Evolutionary conservation across 306 rosid genomes (phyloP).

Genomic region (Adenanthera pavonina): DNA sequence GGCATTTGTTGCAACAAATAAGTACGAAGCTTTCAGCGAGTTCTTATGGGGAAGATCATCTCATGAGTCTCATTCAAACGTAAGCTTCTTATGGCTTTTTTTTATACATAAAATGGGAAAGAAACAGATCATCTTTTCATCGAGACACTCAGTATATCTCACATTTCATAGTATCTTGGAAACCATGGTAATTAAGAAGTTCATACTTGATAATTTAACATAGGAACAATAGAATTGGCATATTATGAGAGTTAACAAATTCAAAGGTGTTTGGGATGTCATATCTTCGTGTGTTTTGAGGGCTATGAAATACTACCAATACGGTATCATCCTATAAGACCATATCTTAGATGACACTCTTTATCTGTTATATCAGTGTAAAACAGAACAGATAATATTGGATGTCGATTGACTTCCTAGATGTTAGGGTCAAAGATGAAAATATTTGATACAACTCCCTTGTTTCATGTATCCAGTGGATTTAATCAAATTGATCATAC

Average conservation of each 20-base stretch:
- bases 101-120: background rate
- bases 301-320: too few species aligned
- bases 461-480: background rate
- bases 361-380: background rate
- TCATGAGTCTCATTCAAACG: constrained; percentile 95
- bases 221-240: background rate
- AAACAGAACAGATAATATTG: background rate
- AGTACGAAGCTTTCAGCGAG: constrained; percentile 81
- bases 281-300: too few species aligned
- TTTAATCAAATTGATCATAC: background rate
- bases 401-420: background rate
- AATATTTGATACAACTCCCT: background rate
- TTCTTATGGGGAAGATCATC: constrained; percentile 95
- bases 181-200: background rate
- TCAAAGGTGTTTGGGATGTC: too few species aligned
- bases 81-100: constrained; percentile 41
- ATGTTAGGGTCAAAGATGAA: background rate
- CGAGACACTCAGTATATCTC: background rate
- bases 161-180: background rate
- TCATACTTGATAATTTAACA: background rate
- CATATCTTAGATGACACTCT: too few species aligned
- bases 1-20: constrained; percentile 77
- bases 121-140: background rate
- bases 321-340: too few species aligned
- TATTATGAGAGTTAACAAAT: background rate